phyloP scores from a whole-genome alignment of 2,329 filamentous ascomycete species.

The Balansia obtecta region DNA sequence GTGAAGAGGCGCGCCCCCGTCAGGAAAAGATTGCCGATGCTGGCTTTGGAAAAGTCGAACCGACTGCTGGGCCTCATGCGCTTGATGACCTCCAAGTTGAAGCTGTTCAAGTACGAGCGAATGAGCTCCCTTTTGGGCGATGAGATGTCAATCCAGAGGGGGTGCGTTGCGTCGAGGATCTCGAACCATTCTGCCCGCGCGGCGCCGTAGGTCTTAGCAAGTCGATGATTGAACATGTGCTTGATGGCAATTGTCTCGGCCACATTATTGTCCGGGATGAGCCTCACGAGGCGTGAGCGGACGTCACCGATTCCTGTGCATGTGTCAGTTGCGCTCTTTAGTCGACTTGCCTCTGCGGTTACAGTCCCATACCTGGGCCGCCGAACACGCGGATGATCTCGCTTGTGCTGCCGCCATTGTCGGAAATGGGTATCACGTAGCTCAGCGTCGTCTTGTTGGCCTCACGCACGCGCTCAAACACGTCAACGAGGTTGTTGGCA shows the following conservation, averaged over 20 bases:
- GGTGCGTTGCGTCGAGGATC: constrained; percentile 72
- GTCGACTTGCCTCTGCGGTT: neutral
- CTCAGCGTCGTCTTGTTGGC: constrained; percentile 56
- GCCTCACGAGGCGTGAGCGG: constrained; percentile 60
- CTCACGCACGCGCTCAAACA: constrained; percentile 58
- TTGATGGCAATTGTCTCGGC: constrained; percentile 65
- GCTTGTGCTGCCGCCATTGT: constrained; percentile 89
- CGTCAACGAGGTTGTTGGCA: constrained; percentile 88
- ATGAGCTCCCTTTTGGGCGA: constrained; percentile 66
- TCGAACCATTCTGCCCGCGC: constrained; percentile 76
- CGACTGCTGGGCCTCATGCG: constrained; percentile 58
- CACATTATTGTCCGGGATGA: constrained; percentile 59
- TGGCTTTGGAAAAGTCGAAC: constrained; percentile 67
- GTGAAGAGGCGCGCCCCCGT: constrained; percentile 83
- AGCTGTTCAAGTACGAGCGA: constrained; percentile 61
- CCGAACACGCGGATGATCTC: constrained; percentile 92
- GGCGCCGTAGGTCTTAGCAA: constrained; percentile 43
- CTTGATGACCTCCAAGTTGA: constrained; percentile 70
- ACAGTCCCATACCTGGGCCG: constrained; percentile 54
- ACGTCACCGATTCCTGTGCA: constrained; percentile 42
- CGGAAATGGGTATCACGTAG: constrained; percentile 89
- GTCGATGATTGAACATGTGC: constrained; percentile 74
- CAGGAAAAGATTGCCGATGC: constrained; percentile 68
- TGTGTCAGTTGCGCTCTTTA: neutral
- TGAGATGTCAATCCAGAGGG: constrained; percentile 59